Evolutionary conservation across 108 stramenopile species (phyloP).

Genomic region (Skeletonema menzelii): DNA sequence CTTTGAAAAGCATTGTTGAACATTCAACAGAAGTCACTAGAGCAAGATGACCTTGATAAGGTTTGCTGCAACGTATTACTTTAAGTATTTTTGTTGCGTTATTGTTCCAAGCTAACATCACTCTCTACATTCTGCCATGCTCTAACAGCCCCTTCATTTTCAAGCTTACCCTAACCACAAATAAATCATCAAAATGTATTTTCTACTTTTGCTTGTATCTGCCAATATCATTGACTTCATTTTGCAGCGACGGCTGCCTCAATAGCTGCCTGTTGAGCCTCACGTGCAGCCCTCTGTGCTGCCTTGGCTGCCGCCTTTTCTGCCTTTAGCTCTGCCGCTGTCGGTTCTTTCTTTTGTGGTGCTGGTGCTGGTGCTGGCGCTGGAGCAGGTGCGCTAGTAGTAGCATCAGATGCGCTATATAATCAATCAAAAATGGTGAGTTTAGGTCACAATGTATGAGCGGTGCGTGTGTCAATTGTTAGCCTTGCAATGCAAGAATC

Average conservation of each 20-base stretch:
- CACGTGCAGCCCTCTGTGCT: conserved; percentile 5
- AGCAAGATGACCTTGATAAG: too few species aligned
- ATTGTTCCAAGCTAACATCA: too few species aligned
- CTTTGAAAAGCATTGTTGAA: too few species aligned
- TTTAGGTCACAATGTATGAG: neutral
- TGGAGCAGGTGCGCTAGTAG: neutral
- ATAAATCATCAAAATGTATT: too few species aligned
- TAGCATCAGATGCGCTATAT: neutral
- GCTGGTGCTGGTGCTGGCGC: neutral
- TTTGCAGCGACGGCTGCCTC: conserved; percentile 18
- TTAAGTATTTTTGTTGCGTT: too few species aligned
- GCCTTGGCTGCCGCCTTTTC: conserved; percentile 17
- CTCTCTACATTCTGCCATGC: too few species aligned
- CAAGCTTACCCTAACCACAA: too few species aligned
- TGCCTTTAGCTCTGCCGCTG: conserved; percentile 7
- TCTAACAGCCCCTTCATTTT: neutral
- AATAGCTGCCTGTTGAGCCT: conserved; percentile 3
- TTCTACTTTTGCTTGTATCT: neutral
- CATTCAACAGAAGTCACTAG: too few species aligned
- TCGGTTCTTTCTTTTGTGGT: conserved; percentile 2
- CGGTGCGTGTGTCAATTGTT: neutral
- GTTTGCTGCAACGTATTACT: too few species aligned
- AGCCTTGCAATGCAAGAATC: neutral
- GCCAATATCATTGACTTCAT: conserved; percentile 4
- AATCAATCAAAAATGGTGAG: neutral